A percentile compares a stretch with the other conserved stretches of the same genome.
These are phyloP conservation scores for Biscogniauxia sp. DNA, from an alignment of 2,329 filamentous ascomycete genomes.

Conservation along the genomic window DNA sequence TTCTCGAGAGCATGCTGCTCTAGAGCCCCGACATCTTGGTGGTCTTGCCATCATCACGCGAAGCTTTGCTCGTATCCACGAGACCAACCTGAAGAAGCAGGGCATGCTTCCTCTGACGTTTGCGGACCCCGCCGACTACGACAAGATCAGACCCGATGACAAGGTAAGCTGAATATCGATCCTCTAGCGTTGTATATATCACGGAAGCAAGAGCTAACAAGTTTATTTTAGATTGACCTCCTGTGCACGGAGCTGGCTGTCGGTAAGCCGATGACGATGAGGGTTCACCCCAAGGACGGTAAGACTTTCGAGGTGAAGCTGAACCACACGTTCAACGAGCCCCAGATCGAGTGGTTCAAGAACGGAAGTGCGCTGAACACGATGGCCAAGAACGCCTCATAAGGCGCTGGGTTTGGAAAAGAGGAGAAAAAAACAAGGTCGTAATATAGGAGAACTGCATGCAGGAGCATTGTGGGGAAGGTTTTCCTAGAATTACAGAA, in stretches of 20 bases:
- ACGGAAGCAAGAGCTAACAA: constrained; percentile 21
- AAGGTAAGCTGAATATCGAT: constrained; percentile 50
- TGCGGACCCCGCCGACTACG: constrained; percentile 90
- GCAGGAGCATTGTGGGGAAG: constrained; percentile 33
- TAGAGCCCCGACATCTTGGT: constrained; percentile 95
- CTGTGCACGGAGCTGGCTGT: constrained; percentile 85
- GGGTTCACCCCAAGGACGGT: constrained; percentile 88
- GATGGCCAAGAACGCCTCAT: constrained; percentile 72
- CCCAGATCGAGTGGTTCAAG: constrained; percentile 99
- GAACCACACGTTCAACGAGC: constrained; percentile 95
- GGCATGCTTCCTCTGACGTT: constrained; percentile 99
- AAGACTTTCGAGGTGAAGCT: constrained; percentile 78
- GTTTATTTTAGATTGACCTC: constrained; percentile 62
- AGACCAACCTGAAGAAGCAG: constrained; percentile 99
- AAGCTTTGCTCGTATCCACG: constrained; percentile 98
- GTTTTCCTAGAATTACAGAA: constrained; percentile 29
- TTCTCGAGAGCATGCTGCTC: constrained; percentile 96
- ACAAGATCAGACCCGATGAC: constrained; percentile 92
- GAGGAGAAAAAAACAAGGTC: constrained; percentile 6
- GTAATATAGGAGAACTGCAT: constrained; percentile 24
- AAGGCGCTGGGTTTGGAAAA: constrained; percentile 24
- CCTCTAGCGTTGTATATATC: not conserved
- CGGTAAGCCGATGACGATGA: constrained; percentile 88
- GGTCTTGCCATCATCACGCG: constrained; percentile 95
- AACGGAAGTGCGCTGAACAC: constrained; percentile 97